Evolutionary conservation across 495 filamentous ascomycete genomes (phyloP), one percentile per base, ranked within the genome.

Genomic region (Trichoderma orchidacearum): DNA sequence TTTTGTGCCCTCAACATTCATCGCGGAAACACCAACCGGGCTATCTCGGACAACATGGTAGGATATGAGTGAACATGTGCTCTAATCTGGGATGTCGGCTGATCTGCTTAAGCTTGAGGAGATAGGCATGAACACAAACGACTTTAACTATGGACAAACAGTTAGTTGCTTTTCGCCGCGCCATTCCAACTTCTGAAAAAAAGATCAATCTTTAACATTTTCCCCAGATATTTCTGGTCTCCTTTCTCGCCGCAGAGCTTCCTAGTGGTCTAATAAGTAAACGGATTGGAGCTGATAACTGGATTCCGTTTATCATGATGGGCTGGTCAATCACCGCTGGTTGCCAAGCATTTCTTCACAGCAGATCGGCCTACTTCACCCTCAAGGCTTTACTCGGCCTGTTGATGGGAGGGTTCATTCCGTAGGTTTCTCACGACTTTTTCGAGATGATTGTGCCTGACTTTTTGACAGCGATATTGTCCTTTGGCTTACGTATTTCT

Each of bases 401-500:
- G 6, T 56, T 70, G 32, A 72, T 75, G 66, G 75, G 75, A 21
- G 75, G 76, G 1, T 77, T 77, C 59, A 76, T 76, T 41, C 74
- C 72, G 38, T 50, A 30, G 2, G 55, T 56, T 1, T 7, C 9
- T 31, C 28, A 6, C 53, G 53, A 60, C 28, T 50, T 35, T 0
- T 25, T 7, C 23, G 25, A 35, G n/a, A 23, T 2, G 1, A 21
- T 41, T 17, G 18, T 12, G 54, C 3, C 17, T 54, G n/a, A 8
- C 2, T 21, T 5, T 15, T 23, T 56, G 45, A 56, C 35, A 55
- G 53, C 56, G 72, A 75, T 53, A 70, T 71, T 51, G 70, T 82
- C 7, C 66, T 82, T 5, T 81, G 73, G 63, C 63, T 80, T 48
- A 74, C 72, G 12, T 81, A 80, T 62, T 80, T 72, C 56, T 80